Evolutionary conservation across 1,139 yeast species (phyloP).

Genomic region (Saccharomyces hybrid): DNA sequence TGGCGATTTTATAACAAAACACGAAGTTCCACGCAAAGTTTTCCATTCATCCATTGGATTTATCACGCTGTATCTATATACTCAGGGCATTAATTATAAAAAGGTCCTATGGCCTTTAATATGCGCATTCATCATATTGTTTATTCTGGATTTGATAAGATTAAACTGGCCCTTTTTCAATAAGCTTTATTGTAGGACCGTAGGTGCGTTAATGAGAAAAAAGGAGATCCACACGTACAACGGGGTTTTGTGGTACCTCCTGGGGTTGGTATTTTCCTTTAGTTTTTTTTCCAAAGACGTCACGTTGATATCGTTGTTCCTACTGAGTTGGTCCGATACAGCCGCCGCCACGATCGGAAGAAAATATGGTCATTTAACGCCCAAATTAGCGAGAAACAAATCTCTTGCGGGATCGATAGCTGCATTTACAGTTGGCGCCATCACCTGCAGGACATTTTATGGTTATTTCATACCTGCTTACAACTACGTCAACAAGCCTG

Average conservation of each 20-base stretch:
- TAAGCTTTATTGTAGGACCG: slow-evolving; percentile 49
- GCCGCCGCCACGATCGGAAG: slow-evolving; percentile 95
- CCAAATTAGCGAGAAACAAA: slow-evolving; percentile 63
- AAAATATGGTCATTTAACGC: slow-evolving; percentile 74
- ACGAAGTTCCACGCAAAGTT: slow-evolving; percentile 81
- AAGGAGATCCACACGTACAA: slow-evolving; percentile 62
- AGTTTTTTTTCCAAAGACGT: slow-evolving; percentile 72
- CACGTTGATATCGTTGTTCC: slow-evolving; percentile 61
- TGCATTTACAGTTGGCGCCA: slow-evolving; percentile 68
- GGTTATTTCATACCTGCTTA: slow-evolving; percentile 62
- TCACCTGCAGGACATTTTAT: slow-evolving; percentile 60
- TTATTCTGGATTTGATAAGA: slow-evolving; percentile 62
- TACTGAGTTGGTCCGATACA: slow-evolving; percentile 95
- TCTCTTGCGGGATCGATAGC: slow-evolving; percentile 87
- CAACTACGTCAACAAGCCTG: slow-evolving; percentile 43
- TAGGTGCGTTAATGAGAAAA: slow-evolving; percentile 81
- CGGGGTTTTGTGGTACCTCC: slow-evolving; percentile 79
- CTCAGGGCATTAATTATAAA: slow-evolving; percentile 48
- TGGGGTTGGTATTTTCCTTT: slow-evolving; percentile 71
- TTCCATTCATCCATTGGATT: slow-evolving; percentile 87
- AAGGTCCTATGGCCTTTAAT: slow-evolving; percentile 55
- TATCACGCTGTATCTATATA: slow-evolving; percentile 65
- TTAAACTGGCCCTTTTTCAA: slow-evolving; percentile 57
- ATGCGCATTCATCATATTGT: slow-evolving; percentile 47
- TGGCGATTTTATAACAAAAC: slow-evolving; percentile 55